phyloP scores from a whole-genome alignment of 2,329 filamentous ascomycete species.

The Cladosporium sp. region DNA sequence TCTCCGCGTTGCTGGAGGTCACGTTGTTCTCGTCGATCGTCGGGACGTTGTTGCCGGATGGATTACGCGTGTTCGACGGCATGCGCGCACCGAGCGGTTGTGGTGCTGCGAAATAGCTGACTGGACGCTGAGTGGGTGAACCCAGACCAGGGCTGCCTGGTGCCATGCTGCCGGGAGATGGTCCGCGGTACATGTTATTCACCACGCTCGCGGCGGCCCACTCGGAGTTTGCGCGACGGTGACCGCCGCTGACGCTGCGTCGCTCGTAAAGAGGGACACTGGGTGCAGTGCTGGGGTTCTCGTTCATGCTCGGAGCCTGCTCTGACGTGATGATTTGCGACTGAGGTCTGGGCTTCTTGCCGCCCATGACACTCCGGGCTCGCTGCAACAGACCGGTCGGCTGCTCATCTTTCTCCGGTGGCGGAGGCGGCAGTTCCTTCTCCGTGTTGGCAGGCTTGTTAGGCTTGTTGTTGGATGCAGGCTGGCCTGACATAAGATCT shows the following conservation, averaged over 20 bases:
- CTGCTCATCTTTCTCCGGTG: constrained; percentile 40
- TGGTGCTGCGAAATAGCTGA: constrained; percentile 56
- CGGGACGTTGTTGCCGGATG: constrained; percentile 45
- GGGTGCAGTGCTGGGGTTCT: constrained; percentile 67
- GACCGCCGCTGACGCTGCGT: constrained; percentile 38
- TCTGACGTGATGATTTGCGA: constrained; percentile 28
- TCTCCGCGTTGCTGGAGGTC: constrained; percentile 17
- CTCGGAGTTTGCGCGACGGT: constrained; percentile 41
- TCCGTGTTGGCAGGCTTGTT: constrained; percentile 47
- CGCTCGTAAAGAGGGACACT: constrained; percentile 63
- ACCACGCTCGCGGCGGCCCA: constrained; percentile 58
- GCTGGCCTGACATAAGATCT: constrained; percentile 31
- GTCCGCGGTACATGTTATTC: constrained; percentile 82
- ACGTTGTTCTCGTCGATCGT: constrained; percentile 17
- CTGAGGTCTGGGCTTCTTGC: constrained; percentile 28
- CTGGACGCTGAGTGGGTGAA: constrained; percentile 45
- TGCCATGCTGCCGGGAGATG: constrained; percentile 25
- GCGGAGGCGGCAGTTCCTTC: constrained; percentile 71
- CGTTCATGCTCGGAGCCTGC: constrained; percentile 17
- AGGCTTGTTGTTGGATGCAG: constrained; percentile 3
- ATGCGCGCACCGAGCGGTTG: constrained; percentile 38
- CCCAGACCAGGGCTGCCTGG: constrained; percentile 47
- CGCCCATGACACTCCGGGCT: constrained; percentile 54
- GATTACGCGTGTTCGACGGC: constrained; percentile 16
- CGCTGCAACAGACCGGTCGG: constrained; percentile 47